Evolutionary conservation across 2,329 filamentous ascomycete genomes (phyloP), one percentile per base, ranked within the genome.

Genomic region (Penicillium thymicola): DNA sequence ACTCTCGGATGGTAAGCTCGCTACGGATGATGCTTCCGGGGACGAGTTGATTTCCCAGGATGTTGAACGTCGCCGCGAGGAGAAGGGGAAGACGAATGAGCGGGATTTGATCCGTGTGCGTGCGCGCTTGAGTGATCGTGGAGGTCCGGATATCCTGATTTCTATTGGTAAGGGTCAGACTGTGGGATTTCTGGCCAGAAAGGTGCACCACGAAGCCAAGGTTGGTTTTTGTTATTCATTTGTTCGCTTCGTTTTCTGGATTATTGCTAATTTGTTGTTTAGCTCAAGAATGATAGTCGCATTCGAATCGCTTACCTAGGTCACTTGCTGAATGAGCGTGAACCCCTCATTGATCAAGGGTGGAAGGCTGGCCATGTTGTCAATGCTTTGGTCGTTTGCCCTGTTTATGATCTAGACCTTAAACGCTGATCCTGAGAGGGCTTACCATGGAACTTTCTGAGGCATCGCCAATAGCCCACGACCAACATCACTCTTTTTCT

Each of bases 271-370:
- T 7, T 28, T 52, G 9, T 16, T 38, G 18, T 64, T 25, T 37
- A 89, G 88, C 76, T 92, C 32, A 72, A 81, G 2, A 70, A 78
- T 8, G 78, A 77, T 43, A 85, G 84, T 59, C 82, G 80, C 46
- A 78, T 96, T 49, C 85, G 85, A 52, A 82, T 96, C 57, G 87
- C 85, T 21, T 95, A 96, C 71, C 82, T 94, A 73, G 92, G 92
- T 63, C 90, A 86, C 70, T 84, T 92, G 49, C 81, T 96, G 44
- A 85, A 86, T 62, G 89, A 93, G 61, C 80, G 81, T 52, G 71
- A 83, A 21, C 81, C 87, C 0, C 73, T 96, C 18, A 73, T 79
- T 43, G 81, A 82, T 3, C 88, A 94, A 65, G 89, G 88, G 47
- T 96, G 90, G 89, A 83, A 86, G 65, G 80, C 83, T 59, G 89